Base-by-base conservation (phyloP, 2,329 filamentous ascomycete species). In the Ceratocystis destructans region DNA sequence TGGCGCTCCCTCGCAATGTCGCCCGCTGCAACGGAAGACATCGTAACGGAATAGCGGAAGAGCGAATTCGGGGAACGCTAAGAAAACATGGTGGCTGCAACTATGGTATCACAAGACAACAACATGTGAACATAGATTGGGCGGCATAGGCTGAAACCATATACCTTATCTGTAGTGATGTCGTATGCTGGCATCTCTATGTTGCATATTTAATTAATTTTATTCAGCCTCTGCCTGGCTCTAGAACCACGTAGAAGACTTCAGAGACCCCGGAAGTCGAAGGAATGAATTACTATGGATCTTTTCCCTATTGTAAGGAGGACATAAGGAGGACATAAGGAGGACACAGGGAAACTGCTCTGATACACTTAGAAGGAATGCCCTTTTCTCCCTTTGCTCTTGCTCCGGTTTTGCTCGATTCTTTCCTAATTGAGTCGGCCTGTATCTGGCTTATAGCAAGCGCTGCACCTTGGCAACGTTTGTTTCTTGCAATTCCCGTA, bases 361-460 rank as follows among this genome's bases (percentile, higher is more conserved):
- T 50, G 20, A 5, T 25, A 25, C 28, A 53, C 20, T 28, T 4
- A 28, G 48, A 45, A 62, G 59, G 59, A 62, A 62, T 15, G 31
- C 20, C 61, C 31, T 33, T 61, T 37, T n/a, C n/a, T 37, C 31
- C 48, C 48, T 53, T 53, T 10, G 48, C 48, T 53, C 45, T 41
- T 57, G 50, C 53, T 59, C 48, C 59, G 65, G 59, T 66, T 62
- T 63, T 53, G 41, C 44, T 65, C 48, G 48, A 15, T 20, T 45
- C 25, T 59, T 59, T 59, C 55, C 55, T 31, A 37, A 59, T n/a
- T 6, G 55, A 37, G 55, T 25, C 15, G 55, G 20, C 8, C 55
- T n/a, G 55, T 59, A n/a, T 25, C 55, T 59, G 55, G 20, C 55
- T 59, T 53, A 28, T 28, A 53, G 48, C 48, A 22, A 28, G 48